A percentile compares a stretch with the other conserved stretches of the same genome.
Evolutionary conservation across 352 stramenopile species (phyloP).

Genomic region (Phytophthora tubulina): DNA sequence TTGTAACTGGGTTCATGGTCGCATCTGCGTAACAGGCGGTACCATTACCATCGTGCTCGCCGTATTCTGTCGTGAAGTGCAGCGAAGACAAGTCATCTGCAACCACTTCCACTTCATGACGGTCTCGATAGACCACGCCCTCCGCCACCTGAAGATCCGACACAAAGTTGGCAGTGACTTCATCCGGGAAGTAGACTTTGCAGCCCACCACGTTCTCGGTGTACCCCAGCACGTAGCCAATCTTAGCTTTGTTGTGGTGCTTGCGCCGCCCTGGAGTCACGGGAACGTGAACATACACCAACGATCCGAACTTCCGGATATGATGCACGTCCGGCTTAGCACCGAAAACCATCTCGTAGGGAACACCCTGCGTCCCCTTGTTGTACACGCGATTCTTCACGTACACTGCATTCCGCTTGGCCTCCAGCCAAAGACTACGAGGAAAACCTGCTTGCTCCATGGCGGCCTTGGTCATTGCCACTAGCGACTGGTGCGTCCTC

Average conservation of each 20-base stretch:
- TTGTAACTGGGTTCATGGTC: not conserved
- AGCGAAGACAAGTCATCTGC: constrained; percentile 4
- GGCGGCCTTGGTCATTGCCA: constrained; percentile 9
- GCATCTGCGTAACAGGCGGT: no score
- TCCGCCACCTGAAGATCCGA: constrained; percentile 15
- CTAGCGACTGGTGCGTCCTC: constrained; percentile 8
- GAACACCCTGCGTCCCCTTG: constrained; percentile 12
- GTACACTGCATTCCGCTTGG: constrained; percentile 17
- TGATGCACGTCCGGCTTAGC: constrained; percentile 19
- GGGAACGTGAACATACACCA: constrained; percentile 17
- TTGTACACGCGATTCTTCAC: constrained; percentile 25
- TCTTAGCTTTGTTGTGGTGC: constrained; percentile 4
- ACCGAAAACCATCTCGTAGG: constrained; percentile 26
- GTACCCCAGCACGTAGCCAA: constrained; percentile 19
- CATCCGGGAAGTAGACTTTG: constrained; percentile 20
- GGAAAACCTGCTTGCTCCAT: constrained; percentile 18
- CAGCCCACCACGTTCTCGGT: constrained; percentile 17
- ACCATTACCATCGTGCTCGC: no score
- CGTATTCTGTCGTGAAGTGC: not conserved
- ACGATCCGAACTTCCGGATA: constrained; percentile 21
- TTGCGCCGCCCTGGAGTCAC: constrained; percentile 5
- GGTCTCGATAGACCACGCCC: constrained; percentile 11
- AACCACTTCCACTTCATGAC: constrained; percentile 5
- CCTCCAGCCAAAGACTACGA: not conserved
- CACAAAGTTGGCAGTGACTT: constrained; percentile 4